Base-by-base conservation (phyloP, 169 alveolate genomes). In the Toxoplasma gondii region DNA sequence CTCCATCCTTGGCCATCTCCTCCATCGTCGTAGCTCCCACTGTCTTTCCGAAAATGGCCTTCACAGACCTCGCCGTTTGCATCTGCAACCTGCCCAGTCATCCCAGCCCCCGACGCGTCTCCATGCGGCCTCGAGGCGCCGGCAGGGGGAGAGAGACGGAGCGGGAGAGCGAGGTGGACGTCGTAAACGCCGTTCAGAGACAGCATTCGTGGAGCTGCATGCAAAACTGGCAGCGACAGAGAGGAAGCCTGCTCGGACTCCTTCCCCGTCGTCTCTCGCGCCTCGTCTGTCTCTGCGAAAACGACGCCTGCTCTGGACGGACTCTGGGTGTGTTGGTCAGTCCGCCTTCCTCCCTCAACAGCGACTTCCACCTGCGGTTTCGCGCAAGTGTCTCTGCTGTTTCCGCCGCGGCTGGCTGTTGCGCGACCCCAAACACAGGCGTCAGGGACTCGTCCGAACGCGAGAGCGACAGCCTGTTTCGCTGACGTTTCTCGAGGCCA, bases 131-230 rank as follows among this genome's bases (percentile, higher is more conserved):
- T 49, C 58, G 58, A 49, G 58, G 58, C 58, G 58, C 58, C 58
- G 12, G 22, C n/a, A 39, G 90, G 69, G 39, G 64, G 64, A 16
- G 31, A 1, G 44, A 82, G 41, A 0, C 64, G 90, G 38, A 82
- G 90, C 24, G 90, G 90, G 34, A 82, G 64, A 12, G 39, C 54
- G 41, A 82, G 38, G 36, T 82, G n/a, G 41, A 82, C 67, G 9
- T 82, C 90, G 67, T 82, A 82, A n/a, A 4, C 12, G 34, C 67
- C 90, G 64, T 82, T 49, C 16, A 82, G 90, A 4, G 90, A 82
- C 90, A 43, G 9, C 24, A 9, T 67, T 0, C 31, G 38, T 9
- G 90, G 90, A 2, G 69, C 41, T 82, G 67, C 90, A 38, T 82
- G 90, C 34, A 82, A 16, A 41, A 44, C 34, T 9, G 54, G 88